phyloP scores from a whole-genome alignment of 305 asterid genomes.

The Solanum hybrid region DNA sequence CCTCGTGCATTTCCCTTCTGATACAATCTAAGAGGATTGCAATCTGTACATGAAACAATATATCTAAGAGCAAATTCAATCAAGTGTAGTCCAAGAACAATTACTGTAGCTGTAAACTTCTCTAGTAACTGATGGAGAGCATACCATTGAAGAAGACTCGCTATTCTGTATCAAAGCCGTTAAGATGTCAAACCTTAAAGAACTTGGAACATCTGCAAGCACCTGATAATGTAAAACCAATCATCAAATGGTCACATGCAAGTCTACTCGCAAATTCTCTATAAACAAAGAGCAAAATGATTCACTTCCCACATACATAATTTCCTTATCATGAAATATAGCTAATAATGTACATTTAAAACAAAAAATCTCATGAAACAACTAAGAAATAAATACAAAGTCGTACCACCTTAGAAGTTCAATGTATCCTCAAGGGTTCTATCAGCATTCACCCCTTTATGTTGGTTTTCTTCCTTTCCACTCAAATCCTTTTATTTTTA shows the following conservation, averaged over 20 bases:
- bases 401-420: background rate
- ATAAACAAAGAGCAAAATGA: background rate
- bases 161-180: slow-evolving; percentile 58
- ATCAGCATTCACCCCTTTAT: background rate
- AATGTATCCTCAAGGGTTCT: background rate
- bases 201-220: slow-evolving; percentile 60
- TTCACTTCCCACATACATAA: background rate
- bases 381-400: background rate
- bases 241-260: background rate
- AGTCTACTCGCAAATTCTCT: background rate
- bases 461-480: background rate
- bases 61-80: slow-evolving; percentile 3
- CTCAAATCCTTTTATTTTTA: background rate
- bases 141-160: slow-evolving; percentile 79
- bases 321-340: background rate
- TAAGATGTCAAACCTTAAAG: slow-evolving; percentile 57
- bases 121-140: slow-evolving; percentile 8
- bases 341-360: background rate
- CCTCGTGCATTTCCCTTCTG: slow-evolving; percentile 57
- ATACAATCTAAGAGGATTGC: slow-evolving; percentile 69
- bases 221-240: slow-evolving; percentile 17
- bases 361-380: background rate
- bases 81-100: background rate
- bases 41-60: slow-evolving; percentile 31
- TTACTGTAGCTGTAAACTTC: background rate